A percentile compares a stretch with the other conserved stretches of the same genome.
These are phyloP conservation scores for Fraxinus angustifolia DNA, from an alignment of 305 asterid genomes.

Conservation along the genomic window DNA sequence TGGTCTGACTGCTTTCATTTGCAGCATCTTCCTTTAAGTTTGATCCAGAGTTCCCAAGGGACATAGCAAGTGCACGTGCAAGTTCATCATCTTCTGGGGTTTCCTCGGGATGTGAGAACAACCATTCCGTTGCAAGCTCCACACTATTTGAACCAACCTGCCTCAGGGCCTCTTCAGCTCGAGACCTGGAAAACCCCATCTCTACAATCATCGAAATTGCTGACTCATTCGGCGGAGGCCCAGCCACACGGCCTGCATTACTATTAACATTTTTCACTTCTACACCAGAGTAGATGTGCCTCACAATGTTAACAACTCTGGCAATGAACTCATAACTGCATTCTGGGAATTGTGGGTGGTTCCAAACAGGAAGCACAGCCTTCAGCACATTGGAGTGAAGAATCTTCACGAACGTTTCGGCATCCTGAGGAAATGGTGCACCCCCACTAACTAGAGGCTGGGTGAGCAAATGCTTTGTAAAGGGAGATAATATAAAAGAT, in stretches of 20 bases:
- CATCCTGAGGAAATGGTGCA: slow-evolving; percentile 79
- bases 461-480: slow-evolving; percentile 83
- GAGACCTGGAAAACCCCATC: slow-evolving; percentile 90
- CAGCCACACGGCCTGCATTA: slow-evolving; percentile 60
- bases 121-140: slow-evolving; percentile 98
- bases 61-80: slow-evolving; percentile 98
- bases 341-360: slow-evolving; percentile 79
- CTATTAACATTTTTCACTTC: slow-evolving; percentile 64
- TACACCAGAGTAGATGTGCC: slow-evolving; percentile 83
- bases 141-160: slow-evolving; percentile 96
- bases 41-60: slow-evolving; percentile 83
- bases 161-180: slow-evolving; percentile 95
- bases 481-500: slow-evolving; percentile 76
- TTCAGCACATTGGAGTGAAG: slow-evolving; percentile 89
- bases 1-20: slow-evolving; percentile 44
- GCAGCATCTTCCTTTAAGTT: slow-evolving; percentile 59
- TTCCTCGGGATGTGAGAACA: slow-evolving; percentile 96
- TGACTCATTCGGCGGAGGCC: slow-evolving; percentile 83
- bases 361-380: slow-evolving; percentile 91
- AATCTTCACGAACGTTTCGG: slow-evolving; percentile 84
- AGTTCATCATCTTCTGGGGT: slow-evolving; percentile 92
- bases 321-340: slow-evolving; percentile 85
- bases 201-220: slow-evolving; percentile 79
- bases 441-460: slow-evolving; percentile 85
- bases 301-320: slow-evolving; percentile 63